phyloP scores from a whole-genome alignment of 805 yeast genomes.

The Candida peoriensis region DNA sequence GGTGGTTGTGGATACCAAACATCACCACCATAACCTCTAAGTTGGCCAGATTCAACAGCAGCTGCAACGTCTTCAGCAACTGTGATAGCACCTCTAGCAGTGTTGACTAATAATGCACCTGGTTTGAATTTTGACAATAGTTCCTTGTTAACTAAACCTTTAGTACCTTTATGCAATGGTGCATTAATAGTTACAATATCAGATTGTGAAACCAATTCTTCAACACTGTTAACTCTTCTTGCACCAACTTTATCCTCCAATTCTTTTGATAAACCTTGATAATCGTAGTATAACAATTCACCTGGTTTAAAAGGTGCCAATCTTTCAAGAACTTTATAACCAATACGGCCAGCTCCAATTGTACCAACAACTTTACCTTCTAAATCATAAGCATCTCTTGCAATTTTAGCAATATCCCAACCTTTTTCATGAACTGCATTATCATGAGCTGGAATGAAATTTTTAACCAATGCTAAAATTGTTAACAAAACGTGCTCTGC shows the following conservation, averaged over 20 bases:
- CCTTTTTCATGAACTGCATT: slow-evolving; percentile 48
- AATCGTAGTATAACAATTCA: slow-evolving; percentile 70
- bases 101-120: slow-evolving; percentile 71
- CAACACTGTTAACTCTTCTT: slow-evolving; percentile 52
- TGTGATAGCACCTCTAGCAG: slow-evolving; percentile 80
- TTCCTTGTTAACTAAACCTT: slow-evolving; percentile 63
- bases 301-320: slow-evolving; percentile 68
- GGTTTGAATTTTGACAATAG: slow-evolving; percentile 63
- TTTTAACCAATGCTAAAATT: slow-evolving; percentile 63
- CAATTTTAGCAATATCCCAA: slow-evolving; percentile 77
- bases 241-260: slow-evolving; percentile 56
- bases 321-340: slow-evolving; percentile 69
- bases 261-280: slow-evolving; percentile 58
- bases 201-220: slow-evolving; percentile 60
- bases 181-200: slow-evolving; percentile 75
- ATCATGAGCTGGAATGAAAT: slow-evolving; percentile 75
- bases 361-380: slow-evolving; percentile 77
- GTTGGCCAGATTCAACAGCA: slow-evolving; percentile 62
- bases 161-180: slow-evolving; percentile 68
- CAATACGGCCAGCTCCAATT: slow-evolving; percentile 80
- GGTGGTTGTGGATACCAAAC: slow-evolving; percentile 88
- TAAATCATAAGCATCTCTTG: slow-evolving; percentile 68
- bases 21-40: slow-evolving; percentile 81
- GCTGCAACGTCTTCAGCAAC: slow-evolving; percentile 70
- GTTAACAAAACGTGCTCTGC: slow-evolving; percentile 80